phyloP scores from a whole-genome alignment of 495 filamentous ascomycete genomes.

The Tetracladium setigerum region DNA sequence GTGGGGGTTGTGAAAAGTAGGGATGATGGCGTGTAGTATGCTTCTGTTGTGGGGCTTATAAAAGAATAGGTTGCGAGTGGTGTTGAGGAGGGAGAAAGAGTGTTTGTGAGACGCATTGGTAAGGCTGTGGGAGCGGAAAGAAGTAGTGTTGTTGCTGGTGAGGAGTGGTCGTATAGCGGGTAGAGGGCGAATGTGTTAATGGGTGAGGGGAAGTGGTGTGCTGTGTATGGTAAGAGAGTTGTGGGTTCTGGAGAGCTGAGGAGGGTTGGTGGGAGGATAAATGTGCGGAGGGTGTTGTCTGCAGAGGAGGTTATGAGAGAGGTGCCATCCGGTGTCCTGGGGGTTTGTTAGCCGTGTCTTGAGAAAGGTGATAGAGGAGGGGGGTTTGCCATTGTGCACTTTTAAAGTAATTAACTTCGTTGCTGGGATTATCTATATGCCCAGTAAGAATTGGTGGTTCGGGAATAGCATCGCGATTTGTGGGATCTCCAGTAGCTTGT shows the following conservation, averaged over 20 bases:
- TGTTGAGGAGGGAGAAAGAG: constrained; percentile 31
- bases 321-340: constrained; percentile 75
- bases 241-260: constrained; percentile 47
- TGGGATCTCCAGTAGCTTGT: not conserved
- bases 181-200: constrained; percentile 63
- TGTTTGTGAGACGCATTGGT: constrained; percentile 61
- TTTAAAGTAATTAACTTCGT: constrained; percentile 46
- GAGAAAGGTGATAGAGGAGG: not conserved
- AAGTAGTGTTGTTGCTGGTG: constrained; percentile 58
- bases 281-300: constrained; percentile 60
- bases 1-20: constrained; percentile 60
- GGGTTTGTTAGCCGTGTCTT: not conserved
- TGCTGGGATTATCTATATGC: not conserved
- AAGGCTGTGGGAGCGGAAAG: constrained; percentile 62
- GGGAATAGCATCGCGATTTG: not conserved
- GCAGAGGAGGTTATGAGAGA: constrained; percentile 67
- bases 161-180: constrained; percentile 61
- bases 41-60: constrained; percentile 68
- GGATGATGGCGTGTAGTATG: constrained; percentile 66
- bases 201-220: constrained; percentile 55
- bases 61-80: constrained; percentile 57
- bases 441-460: not conserved
- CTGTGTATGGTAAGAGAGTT: constrained; percentile 52
- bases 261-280: constrained; percentile 65
- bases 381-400: constrained; percentile 46